A percentile compares a stretch with the other conserved stretches of the same genome.
phyloP scores from a whole-genome alignment of 2,329 filamentous ascomycete genomes.

The Beauveria asiatica region DNA sequence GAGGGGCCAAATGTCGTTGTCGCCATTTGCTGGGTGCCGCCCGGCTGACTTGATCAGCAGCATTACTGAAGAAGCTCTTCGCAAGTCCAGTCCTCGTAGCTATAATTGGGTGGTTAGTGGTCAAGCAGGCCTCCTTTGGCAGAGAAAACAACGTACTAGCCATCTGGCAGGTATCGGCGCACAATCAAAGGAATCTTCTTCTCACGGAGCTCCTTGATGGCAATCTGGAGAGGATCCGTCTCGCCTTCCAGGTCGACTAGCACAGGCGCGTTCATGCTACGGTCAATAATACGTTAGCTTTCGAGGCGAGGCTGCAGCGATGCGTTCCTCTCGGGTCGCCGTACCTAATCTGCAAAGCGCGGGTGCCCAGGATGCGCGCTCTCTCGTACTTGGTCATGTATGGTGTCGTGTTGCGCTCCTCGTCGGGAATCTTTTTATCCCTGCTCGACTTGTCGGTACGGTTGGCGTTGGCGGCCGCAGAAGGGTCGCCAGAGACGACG shows the following conservation, averaged over 20 bases:
- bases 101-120: slow-evolving; percentile 28
- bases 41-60: neutral
- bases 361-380: slow-evolving; percentile 84
- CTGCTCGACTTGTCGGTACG: slow-evolving; percentile 49
- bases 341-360: slow-evolving; percentile 91
- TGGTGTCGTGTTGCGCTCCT: slow-evolving; percentile 83
- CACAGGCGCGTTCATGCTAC: slow-evolving; percentile 92
- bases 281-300: slow-evolving; percentile 14
- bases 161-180: slow-evolving; percentile 90
- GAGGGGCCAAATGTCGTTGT: neutral
- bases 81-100: slow-evolving; percentile 98
- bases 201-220: slow-evolving; percentile 92
- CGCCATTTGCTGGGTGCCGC: neutral
- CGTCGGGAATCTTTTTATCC: slow-evolving; percentile 84
- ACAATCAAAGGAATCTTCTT: slow-evolving; percentile 98
- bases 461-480: slow-evolving; percentile 49
- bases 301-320: no score
- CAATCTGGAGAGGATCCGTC: slow-evolving; percentile 94
- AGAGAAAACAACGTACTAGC: slow-evolving; percentile 58
- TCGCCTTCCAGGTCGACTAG: slow-evolving; percentile 95
- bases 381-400: slow-evolving; percentile 99
- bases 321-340: slow-evolving; percentile 18
- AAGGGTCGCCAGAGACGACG: slow-evolving; percentile 52
- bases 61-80: slow-evolving; percentile 72
- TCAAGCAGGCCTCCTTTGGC: neutral